Conservation (phyloP, 371 early-diverging fungal genomes). For the Lichtheimia corymbifera region DNA sequence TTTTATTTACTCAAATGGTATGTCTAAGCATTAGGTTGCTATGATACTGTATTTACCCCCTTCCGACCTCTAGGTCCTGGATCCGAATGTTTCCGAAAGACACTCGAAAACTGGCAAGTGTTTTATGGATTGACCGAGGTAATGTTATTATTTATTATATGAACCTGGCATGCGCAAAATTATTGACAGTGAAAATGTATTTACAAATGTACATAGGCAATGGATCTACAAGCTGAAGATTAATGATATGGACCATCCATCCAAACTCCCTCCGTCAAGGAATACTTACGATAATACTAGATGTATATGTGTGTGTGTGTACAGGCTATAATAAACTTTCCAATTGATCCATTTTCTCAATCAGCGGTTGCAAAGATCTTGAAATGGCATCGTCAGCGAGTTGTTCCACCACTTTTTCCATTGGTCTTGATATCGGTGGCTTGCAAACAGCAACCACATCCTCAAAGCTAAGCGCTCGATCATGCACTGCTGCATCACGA, state of each 20-base stretch:
- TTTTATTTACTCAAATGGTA: constrained; percentile 52
- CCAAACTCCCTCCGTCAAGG: not conserved
- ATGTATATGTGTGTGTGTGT: not conserved
- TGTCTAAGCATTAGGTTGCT: not conserved
- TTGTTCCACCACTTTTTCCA: not conserved
- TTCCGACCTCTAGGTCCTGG: constrained; percentile 35
- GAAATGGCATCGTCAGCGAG: not conserved
- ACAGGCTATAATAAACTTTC: not conserved
- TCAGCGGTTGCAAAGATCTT: not conserved
- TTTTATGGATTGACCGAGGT: constrained; percentile 59
- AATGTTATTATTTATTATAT: not conserved
- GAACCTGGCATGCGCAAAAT: not conserved
- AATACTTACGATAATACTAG: not conserved
- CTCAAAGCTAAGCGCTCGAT: not conserved
- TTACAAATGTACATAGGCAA: not conserved
- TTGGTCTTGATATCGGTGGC: not conserved
- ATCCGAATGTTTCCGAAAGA: constrained; percentile 53
- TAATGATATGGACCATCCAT: no score
- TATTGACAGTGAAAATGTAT: not conserved
- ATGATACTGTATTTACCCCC: not conserved
- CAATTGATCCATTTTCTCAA: not conserved
- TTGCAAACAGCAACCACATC: not conserved
- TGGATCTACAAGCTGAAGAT: not conserved
- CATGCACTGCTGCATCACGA: not conserved
- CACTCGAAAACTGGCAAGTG: constrained; percentile 61